Base-by-base conservation (phyloP, 2,329 filamentous ascomycete species). In the Penicillium sp. region DNA sequence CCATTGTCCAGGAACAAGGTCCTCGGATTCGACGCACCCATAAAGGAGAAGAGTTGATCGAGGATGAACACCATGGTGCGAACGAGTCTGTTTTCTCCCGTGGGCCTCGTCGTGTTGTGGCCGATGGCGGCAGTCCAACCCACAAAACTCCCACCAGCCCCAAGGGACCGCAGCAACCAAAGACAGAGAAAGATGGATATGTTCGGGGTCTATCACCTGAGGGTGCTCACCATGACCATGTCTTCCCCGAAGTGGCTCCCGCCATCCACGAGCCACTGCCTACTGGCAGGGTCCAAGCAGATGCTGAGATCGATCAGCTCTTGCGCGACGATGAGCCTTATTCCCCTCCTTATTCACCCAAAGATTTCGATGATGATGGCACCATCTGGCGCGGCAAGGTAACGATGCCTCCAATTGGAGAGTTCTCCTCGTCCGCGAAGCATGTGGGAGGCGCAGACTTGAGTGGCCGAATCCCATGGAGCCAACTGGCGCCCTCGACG, bases 31-130 rank as follows among this genome's bases (percentile, higher is more conserved):
- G 91, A 65, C 86, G 90, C 63, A 97, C 93, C 2, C 93, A 97
- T 77, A 97, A 97, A 73, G 94, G 94, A 13, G 92, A 97, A 55
- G 94, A 97, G 69, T 74, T 96, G 16, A 82, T 97, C 16, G 91
- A 93, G 58, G 86, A 88, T 44, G 90, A 95, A 34, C 80, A 80
- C 58, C 67, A 68, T 55, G 75, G 74, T 39, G 68, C 75, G 34
- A 72, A 73, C 29, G 79, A 81, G 57, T 76, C 77, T 7, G 72
- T 79, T 34, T 78, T 79, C 54, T 77, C 75, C n/a, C 72, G 75
- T 15, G 73, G 73, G 25, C 76, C 76, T 25, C 75, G 76, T 58
- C 75, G 75, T 51, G 78, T 78, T 42, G 72, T 63, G 34, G 56
- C 58, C 16, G 69, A 73, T 6, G 66, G 69, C 44, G 67, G 61